A percentile compares a stretch with the other conserved stretches of the same genome.
phyloP scores from a whole-genome alignment of 257 asterid genomes.

The Solanum acaule region DNA sequence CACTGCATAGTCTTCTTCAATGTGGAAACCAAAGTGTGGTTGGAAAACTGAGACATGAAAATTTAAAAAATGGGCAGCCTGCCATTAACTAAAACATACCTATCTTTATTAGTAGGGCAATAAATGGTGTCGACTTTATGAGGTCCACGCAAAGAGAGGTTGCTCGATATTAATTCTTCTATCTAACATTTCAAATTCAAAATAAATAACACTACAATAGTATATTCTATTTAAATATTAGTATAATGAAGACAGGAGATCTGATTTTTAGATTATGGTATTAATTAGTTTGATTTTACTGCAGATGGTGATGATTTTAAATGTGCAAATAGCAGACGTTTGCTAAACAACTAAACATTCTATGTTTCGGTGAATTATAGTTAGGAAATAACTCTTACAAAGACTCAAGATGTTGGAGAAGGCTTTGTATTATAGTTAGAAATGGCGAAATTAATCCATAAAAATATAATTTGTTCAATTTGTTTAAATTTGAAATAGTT shows the following conservation, averaged over 20 bases:
- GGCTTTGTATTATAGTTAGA: neutral
- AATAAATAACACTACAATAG: neutral
- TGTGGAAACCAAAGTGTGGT: neutral
- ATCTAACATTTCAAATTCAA: neutral
- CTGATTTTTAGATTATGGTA: neutral
- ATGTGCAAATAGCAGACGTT: neutral
- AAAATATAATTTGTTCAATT: neutral
- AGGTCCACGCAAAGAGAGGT: conserved; percentile 1
- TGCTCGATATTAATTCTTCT: neutral
- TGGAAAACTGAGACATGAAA: neutral
- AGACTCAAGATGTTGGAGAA: neutral
- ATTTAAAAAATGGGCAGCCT: neutral
- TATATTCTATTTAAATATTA: neutral
- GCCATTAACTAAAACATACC: conserved; percentile 24
- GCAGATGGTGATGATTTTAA: neutral
- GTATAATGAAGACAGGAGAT: neutral
- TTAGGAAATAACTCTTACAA: neutral
- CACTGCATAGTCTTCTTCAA: neutral
- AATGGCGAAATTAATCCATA: rapidly evolving
- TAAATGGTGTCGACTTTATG: conserved; percentile 7
- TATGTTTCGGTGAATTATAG: neutral
- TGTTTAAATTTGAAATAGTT: neutral
- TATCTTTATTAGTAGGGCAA: conserved; percentile 16
- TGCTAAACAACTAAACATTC: neutral
- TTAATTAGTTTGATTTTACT: neutral